Percentiles rank a stretch among this genome's conserved stretches.
Evolutionary conservation across 2,329 filamentous ascomycete species (phyloP).

Genomic region (Xylariaceae sp.): DNA sequence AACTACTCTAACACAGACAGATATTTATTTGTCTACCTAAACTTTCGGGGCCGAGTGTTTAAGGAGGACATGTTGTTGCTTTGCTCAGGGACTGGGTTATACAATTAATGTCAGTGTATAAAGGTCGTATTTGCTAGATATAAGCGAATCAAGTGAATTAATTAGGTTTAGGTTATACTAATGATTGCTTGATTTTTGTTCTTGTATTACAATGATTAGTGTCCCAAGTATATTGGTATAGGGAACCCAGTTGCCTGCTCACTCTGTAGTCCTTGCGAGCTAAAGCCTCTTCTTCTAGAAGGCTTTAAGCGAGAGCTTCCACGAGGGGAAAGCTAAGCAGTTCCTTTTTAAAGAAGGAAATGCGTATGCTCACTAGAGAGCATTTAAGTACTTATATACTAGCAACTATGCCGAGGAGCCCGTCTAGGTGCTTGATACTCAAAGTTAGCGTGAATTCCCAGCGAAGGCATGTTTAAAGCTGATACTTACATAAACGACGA

Average conservation of each 20-base stretch:
- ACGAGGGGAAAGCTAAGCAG: constrained; percentile 21
- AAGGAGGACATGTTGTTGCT: no score
- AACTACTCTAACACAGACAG: no score
- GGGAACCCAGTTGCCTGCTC: constrained; percentile 27
- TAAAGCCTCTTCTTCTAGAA: constrained; percentile 28
- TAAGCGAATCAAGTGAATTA: no score
- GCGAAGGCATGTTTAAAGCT: constrained; percentile 3
- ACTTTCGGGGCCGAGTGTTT: no score
- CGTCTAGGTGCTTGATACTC: constrained; percentile 4
- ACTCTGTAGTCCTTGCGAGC: constrained; percentile 22
- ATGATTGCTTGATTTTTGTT: no score
- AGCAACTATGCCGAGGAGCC: constrained; percentile 22
- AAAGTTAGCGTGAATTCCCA: constrained; percentile 3
- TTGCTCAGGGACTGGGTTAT: no score
- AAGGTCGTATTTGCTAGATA: no score
- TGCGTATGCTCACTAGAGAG: constrained; percentile 26
- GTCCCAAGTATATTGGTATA: no score
- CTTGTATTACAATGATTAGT: no score
- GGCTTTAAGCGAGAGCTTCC: constrained; percentile 17
- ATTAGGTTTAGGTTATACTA: no score
- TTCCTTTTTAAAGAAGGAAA: constrained; percentile 23
- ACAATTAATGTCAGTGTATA: no score
- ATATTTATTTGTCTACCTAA: no score
- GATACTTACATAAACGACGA: constrained; percentile 19
- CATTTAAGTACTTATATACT: constrained; percentile 28